Percentiles rank a stretch among this genome's conserved stretches.
phyloP scores from a whole-genome alignment of 768 basidiomycete genomes.

The Candolleomyces eurysporus region DNA sequence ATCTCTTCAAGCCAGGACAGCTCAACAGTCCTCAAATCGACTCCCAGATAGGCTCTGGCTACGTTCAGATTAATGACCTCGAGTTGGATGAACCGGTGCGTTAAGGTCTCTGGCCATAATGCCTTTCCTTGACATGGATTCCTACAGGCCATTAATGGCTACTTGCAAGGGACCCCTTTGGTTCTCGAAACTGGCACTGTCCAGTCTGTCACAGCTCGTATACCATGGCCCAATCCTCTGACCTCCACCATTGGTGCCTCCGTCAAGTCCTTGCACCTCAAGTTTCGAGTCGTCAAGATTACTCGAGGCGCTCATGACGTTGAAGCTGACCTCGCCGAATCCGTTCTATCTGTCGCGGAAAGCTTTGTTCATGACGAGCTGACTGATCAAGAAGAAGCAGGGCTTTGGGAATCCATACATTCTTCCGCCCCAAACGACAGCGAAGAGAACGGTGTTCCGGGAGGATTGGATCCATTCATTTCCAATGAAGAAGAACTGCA shows the following conservation, averaged over 20 bases:
- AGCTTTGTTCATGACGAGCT: constrained; percentile 86
- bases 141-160: constrained; percentile 72
- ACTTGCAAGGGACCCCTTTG: constrained; percentile 65
- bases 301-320: constrained; percentile 18
- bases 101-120: constrained; percentile 14
- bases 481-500: constrained; percentile 39
- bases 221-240: constrained; percentile 86
- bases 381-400: constrained; percentile 64
- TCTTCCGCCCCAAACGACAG: constrained; percentile 29
- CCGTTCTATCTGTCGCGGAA: constrained; percentile 81
- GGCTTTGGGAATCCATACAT: constrained; percentile 68
- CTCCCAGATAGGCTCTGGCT: constrained; percentile 89
- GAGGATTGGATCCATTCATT: constrained; percentile 61
- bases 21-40: constrained; percentile 86
- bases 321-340: constrained; percentile 59
- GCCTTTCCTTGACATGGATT: constrained; percentile 4
- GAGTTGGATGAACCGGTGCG: constrained; percentile 75
- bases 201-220: constrained; percentile 69
- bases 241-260: constrained; percentile 71
- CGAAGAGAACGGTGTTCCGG: constrained; percentile 56
- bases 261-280: constrained; percentile 64
- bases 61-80: constrained; percentile 81
- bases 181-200: constrained; percentile 69
- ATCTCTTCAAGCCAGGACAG: constrained; percentile 85
- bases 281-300: constrained; percentile 47